Evolutionary conservation across 2,329 filamentous ascomycete species (phyloP).

Genomic region (Fusarium nanum): DNA sequence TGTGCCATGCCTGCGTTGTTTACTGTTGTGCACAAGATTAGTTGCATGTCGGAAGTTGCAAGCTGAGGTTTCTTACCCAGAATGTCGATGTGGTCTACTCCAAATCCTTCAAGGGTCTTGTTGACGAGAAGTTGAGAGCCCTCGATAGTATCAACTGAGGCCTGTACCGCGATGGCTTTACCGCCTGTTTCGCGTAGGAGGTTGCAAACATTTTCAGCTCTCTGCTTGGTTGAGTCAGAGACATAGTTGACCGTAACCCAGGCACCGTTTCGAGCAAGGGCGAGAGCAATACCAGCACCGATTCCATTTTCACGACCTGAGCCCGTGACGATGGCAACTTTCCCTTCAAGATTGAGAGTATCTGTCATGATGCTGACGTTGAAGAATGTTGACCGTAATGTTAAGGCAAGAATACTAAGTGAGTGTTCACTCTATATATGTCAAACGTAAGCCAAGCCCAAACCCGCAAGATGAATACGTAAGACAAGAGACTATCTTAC

Average conservation of each 20-base stretch:
- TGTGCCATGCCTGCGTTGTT: conserved; percentile 53
- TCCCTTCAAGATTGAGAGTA: conserved; percentile 54
- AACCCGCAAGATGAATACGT: too few relatives aligned
- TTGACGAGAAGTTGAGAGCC: conserved; percentile 50
- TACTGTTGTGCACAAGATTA: conserved; percentile 33
- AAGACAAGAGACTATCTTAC: too few relatives aligned
- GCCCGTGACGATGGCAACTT: conserved; percentile 59
- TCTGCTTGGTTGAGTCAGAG: conserved; percentile 48
- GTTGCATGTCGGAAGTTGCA: too few relatives aligned
- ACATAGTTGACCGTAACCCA: conserved; percentile 56
- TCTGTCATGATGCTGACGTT: conserved; percentile 35
- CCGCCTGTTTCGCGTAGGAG: conserved; percentile 47
- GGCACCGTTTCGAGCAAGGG: conserved; percentile 56
- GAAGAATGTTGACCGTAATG: background rate
- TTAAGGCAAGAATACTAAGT: fast-evolving
- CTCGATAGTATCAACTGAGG: conserved; percentile 49
- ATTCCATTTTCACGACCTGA: conserved; percentile 56
- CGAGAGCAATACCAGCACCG: conserved; percentile 56
- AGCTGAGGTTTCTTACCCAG: conserved; percentile 46
- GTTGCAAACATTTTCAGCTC: conserved; percentile 50
- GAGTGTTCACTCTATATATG: too few relatives aligned
- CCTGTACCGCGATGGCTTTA: conserved; percentile 49
- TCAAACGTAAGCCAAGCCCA: background rate
- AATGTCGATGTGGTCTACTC: conserved; percentile 55
- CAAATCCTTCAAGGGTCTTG: conserved; percentile 51